Conservation (phyloP, 768 basidiomycete species). For the Scleroderma citrinum region DNA sequence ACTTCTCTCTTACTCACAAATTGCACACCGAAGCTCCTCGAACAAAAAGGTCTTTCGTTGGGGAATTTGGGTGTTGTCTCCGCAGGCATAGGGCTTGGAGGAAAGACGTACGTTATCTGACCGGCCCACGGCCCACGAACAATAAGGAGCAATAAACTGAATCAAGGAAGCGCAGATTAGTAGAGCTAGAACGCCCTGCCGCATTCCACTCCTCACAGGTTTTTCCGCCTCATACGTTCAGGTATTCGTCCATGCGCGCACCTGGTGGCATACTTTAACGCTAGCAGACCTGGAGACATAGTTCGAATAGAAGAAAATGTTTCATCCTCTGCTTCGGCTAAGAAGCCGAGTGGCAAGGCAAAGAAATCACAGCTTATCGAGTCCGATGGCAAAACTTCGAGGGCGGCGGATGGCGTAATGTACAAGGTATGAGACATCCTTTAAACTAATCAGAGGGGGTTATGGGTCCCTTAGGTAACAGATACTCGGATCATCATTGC, state of each 20-base stretch:
- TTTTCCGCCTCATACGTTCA: conserved; percentile 85
- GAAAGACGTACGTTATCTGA: conserved; percentile 64
- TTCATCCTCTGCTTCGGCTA: conserved; percentile 29
- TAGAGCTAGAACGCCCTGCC: conserved; percentile 79
- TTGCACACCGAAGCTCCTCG: conserved; percentile 78
- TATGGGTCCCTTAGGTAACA: conserved; percentile 48
- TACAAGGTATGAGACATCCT: conserved; percentile 53
- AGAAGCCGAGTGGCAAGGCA: conserved; percentile 40
- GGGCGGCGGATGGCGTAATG: conserved; percentile 70
- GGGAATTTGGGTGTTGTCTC: conserved; percentile 63
- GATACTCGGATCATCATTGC: conserved; percentile 80
- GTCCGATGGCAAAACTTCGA: conserved; percentile 33
- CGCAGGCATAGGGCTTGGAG: conserved; percentile 83
- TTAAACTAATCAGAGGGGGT: not conserved
- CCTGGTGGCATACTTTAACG: not conserved
- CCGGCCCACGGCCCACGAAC: not conserved
- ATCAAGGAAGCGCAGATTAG: conserved; percentile 53
- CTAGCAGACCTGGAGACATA: conserved; percentile 74
- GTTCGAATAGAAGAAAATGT: conserved; percentile 78
- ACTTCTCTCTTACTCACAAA: conserved; percentile 75
- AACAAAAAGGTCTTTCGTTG: conserved; percentile 80
- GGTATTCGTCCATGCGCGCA: conserved; percentile 36
- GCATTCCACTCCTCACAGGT: conserved; percentile 67
- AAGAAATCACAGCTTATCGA: conserved; percentile 34
- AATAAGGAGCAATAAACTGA: conserved; percentile 5